phyloP scores from a whole-genome alignment of 441 rosid species.

The Pelargonium myrrhifolium region DNA sequence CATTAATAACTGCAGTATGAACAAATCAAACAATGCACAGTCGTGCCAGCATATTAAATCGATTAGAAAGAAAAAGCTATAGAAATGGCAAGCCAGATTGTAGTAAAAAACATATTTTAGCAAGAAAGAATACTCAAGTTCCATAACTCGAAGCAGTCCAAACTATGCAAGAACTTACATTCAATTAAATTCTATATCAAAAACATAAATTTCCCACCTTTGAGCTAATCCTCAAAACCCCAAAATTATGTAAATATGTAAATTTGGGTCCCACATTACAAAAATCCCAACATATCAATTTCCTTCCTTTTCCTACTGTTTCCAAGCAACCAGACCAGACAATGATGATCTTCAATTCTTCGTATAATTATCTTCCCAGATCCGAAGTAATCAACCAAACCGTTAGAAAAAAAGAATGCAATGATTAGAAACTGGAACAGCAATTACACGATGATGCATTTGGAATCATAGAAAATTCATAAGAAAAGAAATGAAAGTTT shows the following conservation, averaged over 20 bases:
- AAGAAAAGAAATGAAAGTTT: neutral
- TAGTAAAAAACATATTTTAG: neutral
- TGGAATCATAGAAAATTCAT: neutral
- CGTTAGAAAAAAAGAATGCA: neutral
- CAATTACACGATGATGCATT: neutral
- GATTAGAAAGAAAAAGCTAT: neutral
- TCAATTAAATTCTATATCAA: neutral
- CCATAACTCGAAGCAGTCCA: neutral
- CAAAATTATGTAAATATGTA: neutral
- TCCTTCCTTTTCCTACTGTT: neutral
- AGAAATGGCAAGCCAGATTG: neutral
- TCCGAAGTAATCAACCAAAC: neutral
- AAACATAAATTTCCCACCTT: neutral
- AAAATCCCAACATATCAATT: neutral
- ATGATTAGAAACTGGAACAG: neutral
- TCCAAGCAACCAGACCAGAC: neutral
- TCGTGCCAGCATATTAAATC: neutral
- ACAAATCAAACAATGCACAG: neutral
- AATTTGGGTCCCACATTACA: neutral
- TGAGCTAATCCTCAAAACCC: neutral
- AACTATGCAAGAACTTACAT: neutral
- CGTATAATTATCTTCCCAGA: neutral
- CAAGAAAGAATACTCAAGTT: neutral
- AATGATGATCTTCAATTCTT: neutral
- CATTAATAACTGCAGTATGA: neutral